A percentile compares a stretch with the other conserved stretches of the same genome.
phyloP scores from a whole-genome alignment of 495 filamentous ascomycete species.

The Trichocladium uniseriatum region DNA sequence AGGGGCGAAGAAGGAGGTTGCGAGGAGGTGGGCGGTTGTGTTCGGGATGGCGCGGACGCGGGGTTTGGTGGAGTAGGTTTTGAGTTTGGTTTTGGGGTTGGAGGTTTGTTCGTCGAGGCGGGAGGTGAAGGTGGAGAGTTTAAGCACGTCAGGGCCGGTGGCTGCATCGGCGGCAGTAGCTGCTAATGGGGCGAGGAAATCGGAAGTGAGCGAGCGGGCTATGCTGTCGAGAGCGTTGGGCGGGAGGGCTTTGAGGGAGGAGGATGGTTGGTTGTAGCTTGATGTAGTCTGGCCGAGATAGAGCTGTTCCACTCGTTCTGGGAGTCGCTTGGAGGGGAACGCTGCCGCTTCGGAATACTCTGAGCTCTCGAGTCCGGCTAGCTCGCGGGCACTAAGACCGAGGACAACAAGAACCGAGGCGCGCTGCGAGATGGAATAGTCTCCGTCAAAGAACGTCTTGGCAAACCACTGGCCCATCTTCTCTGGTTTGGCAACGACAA shows the following conservation, averaged over 20 bases:
- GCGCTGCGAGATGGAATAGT: constrained; percentile 78
- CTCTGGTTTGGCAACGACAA: constrained; percentile 65
- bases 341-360: constrained; percentile 36
- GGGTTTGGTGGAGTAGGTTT: constrained; percentile 32
- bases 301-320: constrained; percentile 46
- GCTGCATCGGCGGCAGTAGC: constrained; percentile 57
- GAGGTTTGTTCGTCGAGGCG: constrained; percentile 23
- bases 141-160: constrained; percentile 73
- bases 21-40: constrained; percentile 63
- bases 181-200: constrained; percentile 72
- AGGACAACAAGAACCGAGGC: constrained; percentile 71
- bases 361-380: constrained; percentile 68
- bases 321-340: constrained; percentile 69
- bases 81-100: constrained; percentile 18
- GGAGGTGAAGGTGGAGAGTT: constrained; percentile 49
- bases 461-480: constrained; percentile 77
- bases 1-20: constrained; percentile 73
- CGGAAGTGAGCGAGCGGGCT: constrained; percentile 50
- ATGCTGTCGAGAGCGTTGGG: constrained; percentile 52
- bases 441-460: constrained; percentile 79
- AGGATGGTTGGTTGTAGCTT: constrained; percentile 14
- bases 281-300: constrained; percentile 26
- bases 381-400: constrained; percentile 75
- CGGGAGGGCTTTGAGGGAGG: constrained; percentile 40
- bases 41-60: constrained; percentile 62